Evolutionary conservation across 306 rosid genomes (phyloP).

Genomic region (Cucurbita moschata): DNA sequence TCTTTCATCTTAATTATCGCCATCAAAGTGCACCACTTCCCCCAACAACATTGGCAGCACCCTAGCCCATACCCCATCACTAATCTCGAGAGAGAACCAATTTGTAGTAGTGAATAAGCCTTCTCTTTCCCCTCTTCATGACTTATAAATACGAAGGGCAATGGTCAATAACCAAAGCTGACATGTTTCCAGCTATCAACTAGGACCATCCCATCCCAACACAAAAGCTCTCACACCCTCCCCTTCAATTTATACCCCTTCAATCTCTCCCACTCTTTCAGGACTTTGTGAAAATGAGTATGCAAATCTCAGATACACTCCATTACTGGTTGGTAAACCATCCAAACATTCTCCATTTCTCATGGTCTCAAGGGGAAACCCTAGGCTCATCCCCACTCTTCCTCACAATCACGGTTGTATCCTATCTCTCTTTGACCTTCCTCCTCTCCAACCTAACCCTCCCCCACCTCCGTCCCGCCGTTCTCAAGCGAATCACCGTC

Average conservation of each 20-base stretch:
- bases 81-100: neutral
- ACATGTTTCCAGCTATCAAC: neutral
- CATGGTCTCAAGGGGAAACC: constrained; percentile 45
- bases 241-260: neutral
- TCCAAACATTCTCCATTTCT: constrained; percentile 43
- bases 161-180: neutral
- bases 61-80: neutral
- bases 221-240: too few species aligned
- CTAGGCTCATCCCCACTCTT: constrained; percentile 30
- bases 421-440: constrained; percentile 43
- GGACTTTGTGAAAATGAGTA: neutral
- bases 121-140: neutral
- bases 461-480: constrained; percentile 3
- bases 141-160: neutral
- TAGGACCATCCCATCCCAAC: neutral
- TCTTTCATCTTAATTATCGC: neutral
- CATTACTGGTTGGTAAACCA: constrained; percentile 48
- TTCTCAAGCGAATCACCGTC: constrained; percentile 37
- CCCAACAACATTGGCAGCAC: too few species aligned
- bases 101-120: neutral
- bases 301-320: neutral
- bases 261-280: neutral
- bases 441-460: constrained; percentile 23
- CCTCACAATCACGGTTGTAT: constrained; percentile 19
- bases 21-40: neutral